Evolutionary conservation across 257 asterid genomes (phyloP).

Genomic region (Ajuga chamaepitys): DNA sequence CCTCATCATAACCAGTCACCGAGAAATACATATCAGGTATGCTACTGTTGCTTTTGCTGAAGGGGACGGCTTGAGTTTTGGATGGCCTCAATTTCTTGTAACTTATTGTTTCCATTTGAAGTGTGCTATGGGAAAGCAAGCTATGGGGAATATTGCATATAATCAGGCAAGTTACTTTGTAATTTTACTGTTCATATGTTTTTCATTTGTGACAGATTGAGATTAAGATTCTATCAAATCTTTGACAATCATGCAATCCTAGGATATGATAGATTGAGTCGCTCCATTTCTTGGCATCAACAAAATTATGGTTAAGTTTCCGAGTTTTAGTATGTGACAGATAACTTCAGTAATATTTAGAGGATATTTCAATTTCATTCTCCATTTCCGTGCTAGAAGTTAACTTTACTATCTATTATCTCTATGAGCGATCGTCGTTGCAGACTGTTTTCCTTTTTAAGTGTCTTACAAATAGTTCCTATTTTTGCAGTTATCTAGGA

Average conservation of each 20-base stretch:
- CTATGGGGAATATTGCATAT: slow-evolving; percentile 96
- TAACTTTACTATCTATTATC: too few species aligned
- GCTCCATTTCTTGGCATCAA: too few species aligned
- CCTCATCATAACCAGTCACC: slow-evolving; percentile 99
- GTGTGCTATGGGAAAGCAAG: slow-evolving; percentile 99
- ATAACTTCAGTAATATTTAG: too few species aligned
- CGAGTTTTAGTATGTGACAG: too few species aligned
- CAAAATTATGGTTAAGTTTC: too few species aligned
- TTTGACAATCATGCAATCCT: neutral
- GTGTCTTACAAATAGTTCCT: neutral
- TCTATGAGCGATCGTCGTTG: too few species aligned
- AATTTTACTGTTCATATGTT: neutral
- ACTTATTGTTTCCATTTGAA: slow-evolving; percentile 22
- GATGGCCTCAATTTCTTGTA: neutral
- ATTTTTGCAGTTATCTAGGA: slow-evolving; percentile 57
- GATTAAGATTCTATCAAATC: neutral
- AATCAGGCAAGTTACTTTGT: slow-evolving; percentile 57
- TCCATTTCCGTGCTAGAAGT: too few species aligned
- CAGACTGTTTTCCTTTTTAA: neutral
- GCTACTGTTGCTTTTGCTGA: neutral
- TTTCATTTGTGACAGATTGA: neutral
- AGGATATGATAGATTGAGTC: too few species aligned
- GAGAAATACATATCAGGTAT: slow-evolving; percentile 94
- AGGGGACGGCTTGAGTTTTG: neutral
- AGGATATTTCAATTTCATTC: too few species aligned